Evolutionary conservation across 192 early-diverging fungal genomes (phyloP), one percentile per base, ranked within the genome.

Genomic region (Rhizoclosmatium sp.): DNA sequence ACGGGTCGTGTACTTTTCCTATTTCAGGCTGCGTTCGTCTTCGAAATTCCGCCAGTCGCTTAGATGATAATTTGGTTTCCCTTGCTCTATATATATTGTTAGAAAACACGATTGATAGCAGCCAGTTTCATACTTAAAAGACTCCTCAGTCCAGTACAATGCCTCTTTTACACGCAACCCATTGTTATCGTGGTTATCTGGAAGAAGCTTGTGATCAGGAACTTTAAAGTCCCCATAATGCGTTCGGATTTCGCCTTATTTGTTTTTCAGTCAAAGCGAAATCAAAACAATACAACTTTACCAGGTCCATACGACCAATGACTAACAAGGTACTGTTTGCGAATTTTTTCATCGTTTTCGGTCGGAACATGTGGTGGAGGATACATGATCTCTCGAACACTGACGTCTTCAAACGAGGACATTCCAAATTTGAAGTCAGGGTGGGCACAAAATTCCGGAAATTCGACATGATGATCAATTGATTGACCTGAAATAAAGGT

Each of bases 301-400:
- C 83, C 83, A 62, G 83, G 83, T 14, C 21, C 66, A 72, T 70
- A 85, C 3, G 83, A 85, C 56, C 78, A 72, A 83, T 85, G 83
- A 70, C 81, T 83, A 39, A 82, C n/a, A 3, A 85, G 54, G 69
- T 85, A 85, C 61, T 73, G 78, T 31, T 62, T 73, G 12, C 68
- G 48, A 23, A 78, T 61, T 60, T 69, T 67, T 39, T 85, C 76
- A 56, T 80, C 81, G 39, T 78, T 47, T 39, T 56, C 51, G 3
- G n/a, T 42, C 16, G 70, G 65, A 21, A 71, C 48, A 39, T 79
- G 59, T 1, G 64, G 56, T 59, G 47, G 39, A 1, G 83, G 81
- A 71, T 85, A 81, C 83, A 85, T 82, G 45, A 85, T 85, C 21
- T 82, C 68, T 54, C 66, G 75, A 2, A 79, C 83, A 42, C 54